Base-by-base conservation (phyloP, 2,329 filamentous ascomycete genomes). In the Grosmannia huntii region DNA sequence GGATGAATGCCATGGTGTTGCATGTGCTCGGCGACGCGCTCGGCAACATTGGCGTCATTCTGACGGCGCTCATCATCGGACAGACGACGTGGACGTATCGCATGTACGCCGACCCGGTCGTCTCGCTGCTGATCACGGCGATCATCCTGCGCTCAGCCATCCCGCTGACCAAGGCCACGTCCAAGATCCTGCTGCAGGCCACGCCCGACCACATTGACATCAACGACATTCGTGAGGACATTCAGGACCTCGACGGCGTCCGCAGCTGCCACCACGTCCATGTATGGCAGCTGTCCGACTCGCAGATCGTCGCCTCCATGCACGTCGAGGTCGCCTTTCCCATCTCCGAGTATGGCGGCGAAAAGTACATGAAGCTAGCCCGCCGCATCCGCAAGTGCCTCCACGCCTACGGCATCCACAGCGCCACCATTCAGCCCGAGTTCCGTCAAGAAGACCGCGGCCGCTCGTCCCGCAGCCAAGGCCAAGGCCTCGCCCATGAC, bases 271-370 rank as follows among this genome's bases (percentile, higher is more conserved):
- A 99, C 72, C 92, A 99, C 70, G 80, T 99, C 25, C 94, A 99
- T 69, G 90, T 99, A 62, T 99, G 94, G 94, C 92, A 97, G 71
- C 81, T 99, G 38, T 95, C 88, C 19, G 92, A 97, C 68, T 94
- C 90, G 56, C 96, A 96, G 75, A 78, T 96, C 38, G 87, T 99
- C 44, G 92, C 94, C 14, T 94, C 88, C 12, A 82, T 99, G 72
- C 94, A 99, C 68, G 86, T 99, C 51, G 90, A 96, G 70, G 87
- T 99, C 25, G 84, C 85, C 53, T 96, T 95, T 69, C 88, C 91
- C 64, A 90, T 95, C 70, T 86, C 90, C 68, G 88, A 87, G 54
- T 83, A 90, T 64, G 86, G 86, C 49, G 83, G 82, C 48, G 80
- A 82, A 67, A 84, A 86, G 66, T 99, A 97, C 73, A 99, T 99